Conservation (phyloP, 2,329 filamentous ascomycete species). For the Pleoardoris graminearum region DNA sequence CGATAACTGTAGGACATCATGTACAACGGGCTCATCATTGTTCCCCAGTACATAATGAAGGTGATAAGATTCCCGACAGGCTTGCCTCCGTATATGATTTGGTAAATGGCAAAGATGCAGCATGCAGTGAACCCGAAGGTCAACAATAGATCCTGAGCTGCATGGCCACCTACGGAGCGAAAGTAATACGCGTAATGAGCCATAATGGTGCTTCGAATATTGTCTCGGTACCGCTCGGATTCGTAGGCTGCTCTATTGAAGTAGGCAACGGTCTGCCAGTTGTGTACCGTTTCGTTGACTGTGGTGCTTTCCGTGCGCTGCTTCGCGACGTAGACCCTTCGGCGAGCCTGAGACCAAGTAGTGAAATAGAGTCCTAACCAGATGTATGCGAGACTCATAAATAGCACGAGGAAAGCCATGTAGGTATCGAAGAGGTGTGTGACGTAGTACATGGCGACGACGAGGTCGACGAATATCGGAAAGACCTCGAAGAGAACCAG, state of each 20-base stretch:
- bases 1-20: conserved; percentile 56
- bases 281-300: conserved; percentile 61
- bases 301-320: conserved; percentile 56
- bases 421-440: conserved; percentile 65
- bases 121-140: conserved; percentile 54
- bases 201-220: conserved; percentile 44
- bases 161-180: conserved; percentile 37
- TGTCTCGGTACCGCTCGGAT: conserved; percentile 52
- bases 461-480: conserved; percentile 65
- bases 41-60: conserved; percentile 65
- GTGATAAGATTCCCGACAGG: conserved; percentile 66
- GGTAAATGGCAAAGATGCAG: conserved; percentile 57
- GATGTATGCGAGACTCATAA: conserved; percentile 53
- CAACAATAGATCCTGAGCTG: conserved; percentile 53
- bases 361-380: conserved; percentile 54
- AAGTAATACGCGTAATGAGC: conserved; percentile 41
- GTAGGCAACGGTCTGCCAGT: conserved; percentile 63
- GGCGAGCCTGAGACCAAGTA: conserved; percentile 47
- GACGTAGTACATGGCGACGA: conserved; percentile 63
- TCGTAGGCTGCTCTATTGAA: conserved; percentile 63
- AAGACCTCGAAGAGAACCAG: conserved; percentile 62
- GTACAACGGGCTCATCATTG: conserved; percentile 53
- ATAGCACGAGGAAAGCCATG: conserved; percentile 45
- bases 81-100: conserved; percentile 54
- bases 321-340: conserved; percentile 48